Evolutionary conservation across 306 rosid species (phyloP), one percentile per base, ranked within the genome.

Genomic region (Psophocarpus tetragonolobus): DNA sequence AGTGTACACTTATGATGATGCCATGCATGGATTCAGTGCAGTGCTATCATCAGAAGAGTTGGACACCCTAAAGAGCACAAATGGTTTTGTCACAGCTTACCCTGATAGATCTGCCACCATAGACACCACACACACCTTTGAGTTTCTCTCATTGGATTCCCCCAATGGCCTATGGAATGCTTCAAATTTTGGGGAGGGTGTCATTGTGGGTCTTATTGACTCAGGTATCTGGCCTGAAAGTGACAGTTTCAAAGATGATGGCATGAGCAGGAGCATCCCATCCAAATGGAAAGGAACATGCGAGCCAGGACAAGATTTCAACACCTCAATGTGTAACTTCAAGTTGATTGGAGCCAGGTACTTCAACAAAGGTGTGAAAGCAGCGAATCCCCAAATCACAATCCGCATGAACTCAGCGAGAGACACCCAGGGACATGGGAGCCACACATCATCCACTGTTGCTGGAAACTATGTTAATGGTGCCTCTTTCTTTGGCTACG

Each of bases 261-360:
- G 85, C 0, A 76, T 83, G 83, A 51, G 71, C 13, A 8, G 27
- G 4, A 53, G 72, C 14, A 80, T 74, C 56, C 86, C 84, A 24
- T 10, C 73, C 5, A 79, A 71, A 75, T 86, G 85, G 87, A 79
- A 80, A 45, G 87, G 89, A 33, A 80, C 64, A n/a, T 82, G 89
- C 20, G 80, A 86, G 76, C 11, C 6, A 39, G 87, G 89, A 71
- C 86, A 86, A 51, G 82, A 82, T 0, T 86, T 86, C 30, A 71
- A 80, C 51, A 14, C 68, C 20, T 86, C 89, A 4, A 24, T 76
- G 66, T 82, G 89, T 45, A 86, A 83, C 68, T 63, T 50, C 18
- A 80, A 80, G 10, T 51, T 83, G 4, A 86, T 83, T 11, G 89
- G 89, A 5, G 87, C 81, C 0, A 83, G 81, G 42, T 83, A 76